phyloP scores from a whole-genome alignment of 768 basidiomycete genomes.

The Pisolithus albus region DNA sequence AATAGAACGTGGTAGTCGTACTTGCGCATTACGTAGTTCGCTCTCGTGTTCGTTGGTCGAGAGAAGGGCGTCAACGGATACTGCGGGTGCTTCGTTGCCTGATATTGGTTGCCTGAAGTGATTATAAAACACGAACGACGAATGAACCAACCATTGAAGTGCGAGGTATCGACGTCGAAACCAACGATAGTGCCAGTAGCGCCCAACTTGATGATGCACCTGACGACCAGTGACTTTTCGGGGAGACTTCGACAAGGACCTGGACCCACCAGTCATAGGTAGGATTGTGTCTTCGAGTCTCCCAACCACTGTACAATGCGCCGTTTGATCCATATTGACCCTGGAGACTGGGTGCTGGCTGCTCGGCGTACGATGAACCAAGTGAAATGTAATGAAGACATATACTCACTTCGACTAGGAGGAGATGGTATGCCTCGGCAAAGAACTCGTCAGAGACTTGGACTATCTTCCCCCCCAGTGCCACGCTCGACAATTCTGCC shows the following conservation, averaged over 20 bases:
- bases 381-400: background rate
- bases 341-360: conserved; percentile 85
- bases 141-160: conserved; percentile 69
- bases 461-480: conserved; percentile 69
- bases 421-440: conserved; percentile 74
- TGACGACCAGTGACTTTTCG: conserved; percentile 21
- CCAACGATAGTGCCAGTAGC: conserved; percentile 66
- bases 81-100: conserved; percentile 86
- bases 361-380: background rate
- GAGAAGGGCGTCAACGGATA: conserved; percentile 61
- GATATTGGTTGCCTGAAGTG: background rate
- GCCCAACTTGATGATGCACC: conserved; percentile 89
- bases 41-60: conserved; percentile 39
- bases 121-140: conserved; percentile 4
- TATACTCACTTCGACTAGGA: conserved; percentile 66
- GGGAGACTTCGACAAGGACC: background rate
- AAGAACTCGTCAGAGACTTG: conserved; percentile 95
- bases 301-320: conserved; percentile 93
- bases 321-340: conserved; percentile 98
- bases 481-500: conserved; percentile 82
- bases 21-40: conserved; percentile 43
- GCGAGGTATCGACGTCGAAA: conserved; percentile 91
- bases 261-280: conserved; percentile 71
- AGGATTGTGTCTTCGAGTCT: conserved; percentile 83
- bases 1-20: conserved; percentile 28